A percentile compares a stretch with the other conserved stretches of the same genome.
phyloP scores from a whole-genome alignment of 495 filamentous ascomycete species.

The Margaritispora aquatica region DNA sequence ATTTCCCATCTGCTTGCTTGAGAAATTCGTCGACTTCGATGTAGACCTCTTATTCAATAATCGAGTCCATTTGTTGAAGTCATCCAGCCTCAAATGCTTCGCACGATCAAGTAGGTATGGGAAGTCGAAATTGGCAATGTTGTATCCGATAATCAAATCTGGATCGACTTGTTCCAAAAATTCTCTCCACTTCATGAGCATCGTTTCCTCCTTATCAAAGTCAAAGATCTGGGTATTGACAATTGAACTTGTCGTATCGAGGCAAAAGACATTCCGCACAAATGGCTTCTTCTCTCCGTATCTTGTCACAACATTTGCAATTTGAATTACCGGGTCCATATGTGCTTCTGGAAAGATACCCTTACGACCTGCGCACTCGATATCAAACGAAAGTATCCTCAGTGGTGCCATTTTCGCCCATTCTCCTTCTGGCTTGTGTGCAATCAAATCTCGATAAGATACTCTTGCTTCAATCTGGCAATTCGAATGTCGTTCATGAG shows the following conservation, averaged over 20 bases:
- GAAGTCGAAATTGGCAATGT: constrained; percentile 98
- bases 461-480: constrained; percentile 92
- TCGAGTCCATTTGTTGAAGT: constrained; percentile 83
- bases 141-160: constrained; percentile 98
- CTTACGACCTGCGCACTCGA: constrained; percentile 96
- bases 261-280: constrained; percentile 90
- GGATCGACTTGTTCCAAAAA: constrained; percentile 91
- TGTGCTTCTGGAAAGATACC: constrained; percentile 93
- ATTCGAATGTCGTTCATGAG: constrained; percentile 65
- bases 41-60: constrained; percentile 57
- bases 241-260: constrained; percentile 85
- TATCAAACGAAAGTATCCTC: constrained; percentile 92
- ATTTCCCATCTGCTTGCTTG: constrained; percentile 98
- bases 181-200: constrained; percentile 84
- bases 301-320: constrained; percentile 93
- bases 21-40: constrained; percentile 74
- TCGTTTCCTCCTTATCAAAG: constrained; percentile 70
- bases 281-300: constrained; percentile 97
- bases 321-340: constrained; percentile 93
- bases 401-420: constrained; percentile 99
- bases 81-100: constrained; percentile 64
- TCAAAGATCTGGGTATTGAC: constrained; percentile 91
- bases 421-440: constrained; percentile 85
- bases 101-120: constrained; percentile 92
- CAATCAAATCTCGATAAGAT: constrained; percentile 74